Percentiles rank a stretch among this genome's conserved stretches.
Evolutionary conservation across 1,284 basidiomycete genomes (phyloP).

Genomic region (Ceratobasidium sp.): DNA sequence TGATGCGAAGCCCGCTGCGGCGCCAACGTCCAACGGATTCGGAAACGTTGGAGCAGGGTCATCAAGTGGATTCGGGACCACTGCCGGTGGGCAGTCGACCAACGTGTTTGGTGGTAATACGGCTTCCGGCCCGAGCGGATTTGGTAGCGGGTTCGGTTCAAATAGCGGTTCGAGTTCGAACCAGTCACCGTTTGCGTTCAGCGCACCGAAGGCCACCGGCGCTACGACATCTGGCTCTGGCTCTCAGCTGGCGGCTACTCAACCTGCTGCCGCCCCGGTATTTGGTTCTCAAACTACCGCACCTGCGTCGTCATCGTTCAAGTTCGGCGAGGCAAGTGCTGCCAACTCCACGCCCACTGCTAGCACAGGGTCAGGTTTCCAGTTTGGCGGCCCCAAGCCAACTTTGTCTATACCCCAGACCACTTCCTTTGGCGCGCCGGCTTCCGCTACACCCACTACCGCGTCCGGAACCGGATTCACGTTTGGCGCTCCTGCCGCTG

Average conservation of each 20-base stretch:
- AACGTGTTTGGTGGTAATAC: constrained; percentile 6
- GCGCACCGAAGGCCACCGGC: constrained; percentile 13
- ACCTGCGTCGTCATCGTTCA: neutral
- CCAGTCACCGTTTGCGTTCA: constrained; percentile 25
- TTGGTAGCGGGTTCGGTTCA: constrained; percentile 6
- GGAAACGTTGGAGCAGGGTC: constrained; percentile 1
- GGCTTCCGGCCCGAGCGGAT: neutral
- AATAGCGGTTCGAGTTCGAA: neutral
- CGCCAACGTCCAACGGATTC: constrained; percentile 17
- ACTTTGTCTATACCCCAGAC: constrained; percentile 27
- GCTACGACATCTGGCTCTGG: constrained; percentile 9
- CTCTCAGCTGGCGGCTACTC: neutral
- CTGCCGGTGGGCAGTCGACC: neutral
- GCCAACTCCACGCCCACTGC: neutral
- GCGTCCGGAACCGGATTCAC: constrained; percentile 4
- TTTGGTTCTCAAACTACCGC: constrained; percentile 23
- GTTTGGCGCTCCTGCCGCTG: constrained; percentile 16
- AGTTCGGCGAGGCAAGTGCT: constrained; percentile 17
- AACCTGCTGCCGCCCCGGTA: constrained; percentile 4
- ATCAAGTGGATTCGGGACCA: constrained; percentile 16
- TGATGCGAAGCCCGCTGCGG: neutral
- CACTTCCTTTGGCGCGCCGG: constrained; percentile 19
- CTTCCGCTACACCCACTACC: constrained; percentile 22
- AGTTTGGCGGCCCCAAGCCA: constrained; percentile 33
- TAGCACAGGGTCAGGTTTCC: constrained; percentile 11